Evolutionary conservation across 2,329 filamentous ascomycete species (phyloP).

Genomic region (Colletotrichum lentis): DNA sequence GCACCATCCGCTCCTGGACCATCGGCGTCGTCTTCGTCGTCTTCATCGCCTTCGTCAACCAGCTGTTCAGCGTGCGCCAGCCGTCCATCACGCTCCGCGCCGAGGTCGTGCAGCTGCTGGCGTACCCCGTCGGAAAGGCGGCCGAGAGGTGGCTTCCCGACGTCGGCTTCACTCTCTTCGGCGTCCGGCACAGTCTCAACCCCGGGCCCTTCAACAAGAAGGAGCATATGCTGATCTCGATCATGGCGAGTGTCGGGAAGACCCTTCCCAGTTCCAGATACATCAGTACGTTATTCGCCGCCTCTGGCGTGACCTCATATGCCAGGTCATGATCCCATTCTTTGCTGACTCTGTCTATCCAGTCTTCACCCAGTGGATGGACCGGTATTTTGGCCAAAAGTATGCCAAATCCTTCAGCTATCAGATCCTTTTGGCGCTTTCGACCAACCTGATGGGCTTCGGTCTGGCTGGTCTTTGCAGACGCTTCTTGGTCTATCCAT

Average conservation of each 20-base stretch:
- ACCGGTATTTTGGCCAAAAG: slow-evolving; percentile 56
- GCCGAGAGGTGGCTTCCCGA: slow-evolving; percentile 49
- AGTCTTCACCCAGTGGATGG: slow-evolving; percentile 57
- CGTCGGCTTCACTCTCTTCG: slow-evolving; percentile 47
- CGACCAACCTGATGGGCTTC: slow-evolving; percentile 61
- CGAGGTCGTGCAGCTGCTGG: slow-evolving; percentile 52
- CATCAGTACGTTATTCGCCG: slow-evolving; percentile 43
- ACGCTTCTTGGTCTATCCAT: slow-evolving; percentile 58
- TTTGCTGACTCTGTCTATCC: slow-evolving; percentile 36
- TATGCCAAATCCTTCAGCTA: slow-evolving; percentile 55
- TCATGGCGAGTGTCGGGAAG: slow-evolving; percentile 63
- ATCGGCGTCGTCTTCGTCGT: slow-evolving; percentile 50
- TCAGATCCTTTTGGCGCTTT: slow-evolving; percentile 56
- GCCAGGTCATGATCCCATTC: too few species aligned
- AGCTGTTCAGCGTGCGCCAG: slow-evolving; percentile 54
- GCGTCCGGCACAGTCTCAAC: slow-evolving; percentile 53
- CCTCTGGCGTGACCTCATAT: fast-evolving
- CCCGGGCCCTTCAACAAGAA: slow-evolving; percentile 62
- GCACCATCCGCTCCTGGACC: slow-evolving; percentile 52
- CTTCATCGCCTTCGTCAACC: slow-evolving; percentile 47
- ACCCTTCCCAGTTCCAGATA: slow-evolving; percentile 55
- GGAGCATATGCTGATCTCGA: slow-evolving; percentile 63
- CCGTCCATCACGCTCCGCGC: slow-evolving; percentile 52
- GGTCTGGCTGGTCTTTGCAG: slow-evolving; percentile 58
- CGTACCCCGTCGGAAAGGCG: slow-evolving; percentile 49